Evolutionary conservation across 441 rosid genomes (phyloP).

Genomic region (Syzygium syzygioides): DNA sequence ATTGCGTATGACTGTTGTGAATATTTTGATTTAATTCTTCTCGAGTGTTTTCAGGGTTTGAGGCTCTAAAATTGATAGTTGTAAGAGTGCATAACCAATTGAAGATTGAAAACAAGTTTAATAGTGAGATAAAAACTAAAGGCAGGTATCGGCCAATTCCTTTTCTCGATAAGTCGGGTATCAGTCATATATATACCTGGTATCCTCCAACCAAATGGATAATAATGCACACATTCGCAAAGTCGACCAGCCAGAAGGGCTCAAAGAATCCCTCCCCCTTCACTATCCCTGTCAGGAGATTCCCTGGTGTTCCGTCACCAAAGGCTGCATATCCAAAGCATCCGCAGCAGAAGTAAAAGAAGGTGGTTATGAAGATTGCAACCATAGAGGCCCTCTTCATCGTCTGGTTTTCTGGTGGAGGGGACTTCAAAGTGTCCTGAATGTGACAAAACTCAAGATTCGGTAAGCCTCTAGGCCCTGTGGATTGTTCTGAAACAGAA

Average conservation of each 20-base stretch:
- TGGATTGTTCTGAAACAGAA: not conserved
- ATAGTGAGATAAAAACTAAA: not conserved
- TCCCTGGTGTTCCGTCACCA: constrained; percentile 65
- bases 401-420: constrained; percentile 66
- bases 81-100: not conserved
- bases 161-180: not conserved
- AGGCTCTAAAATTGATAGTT: not conserved
- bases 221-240: constrained; percentile 79
- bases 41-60: not conserved
- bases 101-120: not conserved
- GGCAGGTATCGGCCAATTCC: not conserved
- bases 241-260: constrained; percentile 79
- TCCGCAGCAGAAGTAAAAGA: constrained; percentile 73
- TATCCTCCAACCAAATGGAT: constrained; percentile 81
- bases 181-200: constrained; percentile 38
- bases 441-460: not conserved
- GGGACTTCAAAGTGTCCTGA: constrained; percentile 69
- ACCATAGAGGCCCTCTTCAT: constrained; percentile 63
- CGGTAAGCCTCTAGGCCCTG: not conserved
- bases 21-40: not conserved
- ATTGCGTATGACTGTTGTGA: not conserved
- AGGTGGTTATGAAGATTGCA: constrained; percentile 44
- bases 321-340: constrained; percentile 88
- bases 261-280: constrained; percentile 77
- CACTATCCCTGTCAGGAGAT: constrained; percentile 75